Base-by-base conservation (phyloP, 306 rosid species). In the Erythrophleum fordii region DNA sequence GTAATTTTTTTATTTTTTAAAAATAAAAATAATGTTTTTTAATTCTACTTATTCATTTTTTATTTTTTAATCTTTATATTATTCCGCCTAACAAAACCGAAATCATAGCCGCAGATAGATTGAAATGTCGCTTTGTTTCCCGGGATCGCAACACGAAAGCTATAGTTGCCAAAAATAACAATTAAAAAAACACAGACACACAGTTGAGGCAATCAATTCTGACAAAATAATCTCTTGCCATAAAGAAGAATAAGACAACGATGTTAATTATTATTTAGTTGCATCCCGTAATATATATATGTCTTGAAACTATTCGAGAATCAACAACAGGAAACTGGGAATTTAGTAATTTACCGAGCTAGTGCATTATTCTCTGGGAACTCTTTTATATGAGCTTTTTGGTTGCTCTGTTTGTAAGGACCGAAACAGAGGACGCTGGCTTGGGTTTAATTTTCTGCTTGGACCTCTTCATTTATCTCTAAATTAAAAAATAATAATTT, bases 71-170 rank as follows among this genome's bases (percentile, higher is more conserved):
- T n/a, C n/a, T n/a, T n/a, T n/a, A n/a, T n/a, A n/a, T n/a, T n/a
- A n/a, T n/a, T n/a, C n/a, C n/a, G n/a, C n/a, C n/a, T n/a, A n/a
- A n/a, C n/a, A n/a, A n/a, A n/a, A n/a, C n/a, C n/a, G n/a, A n/a
- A n/a, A n/a, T 20, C 18, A 4, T 18, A 8, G 70, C 46, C 70
- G 70, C 20, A 13, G 6, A n/a, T n/a, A n/a, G n/a, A 20, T 20
- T 65, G 28, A 4, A 67, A 5, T 41, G 72, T 67, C 52, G 53
- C 20, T 31, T 31, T 68, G 73, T 42, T 42, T 68, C 52, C 72
- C 73, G 20, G 53, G 26, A 41, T 68, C 28, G 6, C 35, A 41
- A 42, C 73, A 41, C 34, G 48, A 41, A 37, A 42, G 53, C 52
- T 2, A 2, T 42, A 2, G 35, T 5, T 42, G 34, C 18, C 34